Evolutionary conservation across 306 rosid genomes (phyloP).

Genomic region (Pyrus pyrifolia): DNA sequence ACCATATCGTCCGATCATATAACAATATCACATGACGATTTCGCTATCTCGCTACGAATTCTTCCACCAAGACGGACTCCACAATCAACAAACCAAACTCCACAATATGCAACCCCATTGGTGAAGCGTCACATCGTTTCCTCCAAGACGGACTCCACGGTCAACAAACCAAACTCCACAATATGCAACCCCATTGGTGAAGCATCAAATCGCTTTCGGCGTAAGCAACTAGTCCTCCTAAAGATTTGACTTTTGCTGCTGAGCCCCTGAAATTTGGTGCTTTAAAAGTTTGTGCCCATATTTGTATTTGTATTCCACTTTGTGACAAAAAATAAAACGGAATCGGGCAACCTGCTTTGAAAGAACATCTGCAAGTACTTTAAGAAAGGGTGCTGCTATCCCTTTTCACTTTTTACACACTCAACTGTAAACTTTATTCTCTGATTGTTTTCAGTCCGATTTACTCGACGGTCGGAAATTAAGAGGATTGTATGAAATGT

Average conservation of each 20-base stretch:
- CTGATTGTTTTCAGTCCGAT: too few relatives aligned
- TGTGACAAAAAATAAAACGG: neutral
- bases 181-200: neutral
- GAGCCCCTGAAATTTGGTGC: neutral
- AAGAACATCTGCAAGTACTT: neutral
- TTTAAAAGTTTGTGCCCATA: neutral
- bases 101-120: neutral
- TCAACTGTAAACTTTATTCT: too few relatives aligned
- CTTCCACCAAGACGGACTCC: neutral
- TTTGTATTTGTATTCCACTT: neutral
- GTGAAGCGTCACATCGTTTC: neutral
- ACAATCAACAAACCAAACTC: neutral
- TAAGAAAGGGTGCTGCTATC: too few relatives aligned
- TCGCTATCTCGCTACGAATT: neutral
- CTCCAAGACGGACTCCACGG: neutral
- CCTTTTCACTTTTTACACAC: too few relatives aligned
- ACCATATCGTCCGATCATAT: neutral
- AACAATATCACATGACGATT: neutral
- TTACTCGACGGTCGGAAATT: too few relatives aligned
- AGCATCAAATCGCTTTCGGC: neutral
- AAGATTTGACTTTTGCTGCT: neutral
- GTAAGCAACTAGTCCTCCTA: neutral
- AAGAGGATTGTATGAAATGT: too few relatives aligned
- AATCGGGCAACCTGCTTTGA: neutral
- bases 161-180: neutral